Evolutionary conservation across 345 rosid genomes (phyloP).

Genomic region (Capsella bursapastoris): DNA sequence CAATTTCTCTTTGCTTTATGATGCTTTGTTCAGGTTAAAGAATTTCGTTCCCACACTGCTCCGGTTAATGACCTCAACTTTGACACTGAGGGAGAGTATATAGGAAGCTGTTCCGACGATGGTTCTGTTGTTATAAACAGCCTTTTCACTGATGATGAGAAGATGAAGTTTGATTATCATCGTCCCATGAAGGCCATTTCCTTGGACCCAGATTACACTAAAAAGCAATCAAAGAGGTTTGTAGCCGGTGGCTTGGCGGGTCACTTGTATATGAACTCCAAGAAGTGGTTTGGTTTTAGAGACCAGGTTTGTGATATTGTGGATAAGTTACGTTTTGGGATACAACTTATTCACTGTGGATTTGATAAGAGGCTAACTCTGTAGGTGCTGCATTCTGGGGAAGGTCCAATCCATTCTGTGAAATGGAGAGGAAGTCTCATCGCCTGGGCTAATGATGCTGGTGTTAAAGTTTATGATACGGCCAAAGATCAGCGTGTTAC

Average conservation of each 20-base stretch:
- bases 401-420: slow-evolving; percentile 95
- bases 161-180: slow-evolving; percentile 87
- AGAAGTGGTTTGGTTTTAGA: slow-evolving; percentile 87
- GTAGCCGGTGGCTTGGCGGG: slow-evolving; percentile 99
- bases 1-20: not conserved
- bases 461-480: slow-evolving; percentile 95
- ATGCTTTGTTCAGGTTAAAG: slow-evolving; percentile 68
- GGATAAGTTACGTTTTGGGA: slow-evolving; percentile 9
- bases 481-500: slow-evolving; percentile 90
- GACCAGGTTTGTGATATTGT: slow-evolving; percentile 72
- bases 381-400: slow-evolving; percentile 96
- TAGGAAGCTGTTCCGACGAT: slow-evolving; percentile 99
- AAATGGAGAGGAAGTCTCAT: slow-evolving; percentile 93
- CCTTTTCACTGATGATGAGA: slow-evolving; percentile 91
- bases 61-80: slow-evolving; percentile 95
- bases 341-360: slow-evolving; percentile 1
- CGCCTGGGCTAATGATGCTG: slow-evolving; percentile 99
- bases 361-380: slow-evolving; percentile 23
- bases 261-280: slow-evolving; percentile 77
- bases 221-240: slow-evolving; percentile 75
- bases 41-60: slow-evolving; percentile 75
- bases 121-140: slow-evolving; percentile 91
- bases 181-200: slow-evolving; percentile 98
- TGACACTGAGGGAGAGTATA: slow-evolving; percentile 88
- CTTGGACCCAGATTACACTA: slow-evolving; percentile 85